Base-by-base conservation (phyloP, 2,329 filamentous ascomycete genomes). In the Nothophoma quercina region DNA sequence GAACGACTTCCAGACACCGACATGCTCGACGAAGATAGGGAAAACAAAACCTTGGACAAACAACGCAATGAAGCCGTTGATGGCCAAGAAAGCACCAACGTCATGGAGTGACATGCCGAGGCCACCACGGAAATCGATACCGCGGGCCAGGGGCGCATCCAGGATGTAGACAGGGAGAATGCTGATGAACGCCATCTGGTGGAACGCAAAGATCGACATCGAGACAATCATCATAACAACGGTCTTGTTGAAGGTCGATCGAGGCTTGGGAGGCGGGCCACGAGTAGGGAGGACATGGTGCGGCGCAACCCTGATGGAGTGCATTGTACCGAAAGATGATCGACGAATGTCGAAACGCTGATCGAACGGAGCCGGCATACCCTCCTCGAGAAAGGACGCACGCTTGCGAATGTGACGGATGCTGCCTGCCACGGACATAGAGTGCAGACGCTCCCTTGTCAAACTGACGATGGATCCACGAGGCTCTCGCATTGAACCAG, bases 81-180 rank as follows among this genome's bases (percentile, higher is more conserved):
- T 77, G 2, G 85, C 82, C 69, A 91, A 81, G 65, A 88, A 88
- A 7, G 85, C 69, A 15, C 88, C 88, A 4, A 89, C 87, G 28
- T 87, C 82, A 64, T 85, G 84, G 2, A 87, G 82, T 4, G 81
- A 83, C 53, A 88, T 78, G 4, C 87, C 88, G 3, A 91, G 77
- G 15, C 88, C 88, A 35, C 88, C 87, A 0, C 79, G 64, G 30
- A 81, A 67, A 23, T 77, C 75, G 13, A 77, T 63, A 7, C 64
- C 65, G 21, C 40, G 64, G 23, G 49, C 34, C 2, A 32, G 21
- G 18, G 83, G 82, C 19, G 85, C 79, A 63, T 96, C 92, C 70
- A 96, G 91, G 46, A 96, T 85, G 77, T 96, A 97, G 55, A 97
- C 96, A 8, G 93, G 93, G 43, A 96, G 81, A 1, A 96, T 83